Base-by-base conservation (phyloP, 1,284 basidiomycete genomes). In the Trichosporon ovoides region DNA sequence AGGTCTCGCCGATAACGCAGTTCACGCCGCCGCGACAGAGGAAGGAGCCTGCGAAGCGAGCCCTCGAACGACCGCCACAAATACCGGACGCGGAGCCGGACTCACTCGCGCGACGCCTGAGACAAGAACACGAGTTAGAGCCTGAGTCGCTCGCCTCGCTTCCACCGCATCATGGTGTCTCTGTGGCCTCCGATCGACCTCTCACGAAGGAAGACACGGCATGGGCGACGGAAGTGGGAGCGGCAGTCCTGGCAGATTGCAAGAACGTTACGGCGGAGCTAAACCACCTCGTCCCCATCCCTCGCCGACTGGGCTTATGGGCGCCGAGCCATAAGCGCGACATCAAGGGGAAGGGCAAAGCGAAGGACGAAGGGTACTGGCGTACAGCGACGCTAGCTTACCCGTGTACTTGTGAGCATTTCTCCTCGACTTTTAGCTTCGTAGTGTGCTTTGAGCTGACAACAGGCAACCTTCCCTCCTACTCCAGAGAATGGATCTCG, bases 361-460 rank as follows among this genome's bases (percentile, higher is more conserved):
- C 36, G 10, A 36, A 16, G 38, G 31, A 22, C 14, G 35, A 36
- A 16, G 36, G 33, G 33, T 16, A 66, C 24, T 72, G 70, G 70
- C 66, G 67, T 36, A 71, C 66, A 10, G 69, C 69, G 6, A 59
- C 57, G 6, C 24, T 71, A 33, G 10, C 46, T 2, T 66, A 63
- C 37, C 63, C 67, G 34, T 71, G 69, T 38, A 38, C 61, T 18
- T 70, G 71, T 72, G 48, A 63, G 53, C 22, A 24, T n/a, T n/a
- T n/a, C n/a, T n/a, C n/a, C n/a, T n/a, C n/a, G n/a, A n/a, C n/a
- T n/a, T n/a, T n/a, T n/a, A n/a, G n/a, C n/a, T n/a, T n/a, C n/a
- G n/a, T n/a, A 18, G 22, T 19, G 20, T 3, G 1, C 14, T 5
- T 5, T n/a, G n/a, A 28, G 51, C 55, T 57, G 48, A 53, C 55